These are phyloP conservation scores for Globisporangium okanoganense DNA, from an alignment of 352 stramenopile species.

Conservation along the genomic window DNA sequence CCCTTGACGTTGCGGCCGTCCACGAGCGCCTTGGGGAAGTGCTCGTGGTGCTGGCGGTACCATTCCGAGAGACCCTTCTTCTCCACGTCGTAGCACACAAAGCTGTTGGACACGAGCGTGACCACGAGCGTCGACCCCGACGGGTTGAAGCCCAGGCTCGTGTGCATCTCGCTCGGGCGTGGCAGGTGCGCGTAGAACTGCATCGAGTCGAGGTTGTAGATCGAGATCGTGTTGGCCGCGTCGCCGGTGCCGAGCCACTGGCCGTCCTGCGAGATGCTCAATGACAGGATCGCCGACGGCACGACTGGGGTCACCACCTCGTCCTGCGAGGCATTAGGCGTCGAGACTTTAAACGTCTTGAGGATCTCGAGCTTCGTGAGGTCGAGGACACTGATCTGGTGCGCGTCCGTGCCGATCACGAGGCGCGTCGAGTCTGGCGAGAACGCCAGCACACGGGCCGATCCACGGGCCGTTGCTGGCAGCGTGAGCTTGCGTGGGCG, in stretches of 20 bases:
- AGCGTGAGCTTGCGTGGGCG: conserved; percentile 54
- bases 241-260: conserved; percentile 79
- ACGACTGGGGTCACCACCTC: conserved; percentile 20
- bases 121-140: conserved; percentile 74
- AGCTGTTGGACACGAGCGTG: conserved; percentile 80
- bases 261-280: conserved; percentile 74
- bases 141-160: conserved; percentile 72
- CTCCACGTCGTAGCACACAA: conserved; percentile 84
- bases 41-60: conserved; percentile 66
- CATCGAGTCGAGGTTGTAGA: conserved; percentile 89
- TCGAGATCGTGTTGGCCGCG: conserved; percentile 57
- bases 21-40: conserved; percentile 71
- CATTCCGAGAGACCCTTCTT: conserved; percentile 70
- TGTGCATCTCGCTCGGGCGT: conserved; percentile 67
- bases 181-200: conserved; percentile 73
- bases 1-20: conserved; percentile 76
- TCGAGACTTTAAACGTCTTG: conserved; percentile 63
- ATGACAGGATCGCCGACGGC: conserved; percentile 49
- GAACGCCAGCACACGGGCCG: conserved; percentile 65
- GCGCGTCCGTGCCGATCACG: conserved; percentile 56
- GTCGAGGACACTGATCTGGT: conserved; percentile 72
- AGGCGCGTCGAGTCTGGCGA: conserved; percentile 77
- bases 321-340: background rate
- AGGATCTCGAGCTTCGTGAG: conserved; percentile 67
- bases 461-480: conserved; percentile 32